Percentiles rank a stretch among this genome's conserved stretches.
These are phyloP conservation scores for Xylaria palmicola DNA, from an alignment of 495 filamentous ascomycete species.

Conservation along the genomic window DNA sequence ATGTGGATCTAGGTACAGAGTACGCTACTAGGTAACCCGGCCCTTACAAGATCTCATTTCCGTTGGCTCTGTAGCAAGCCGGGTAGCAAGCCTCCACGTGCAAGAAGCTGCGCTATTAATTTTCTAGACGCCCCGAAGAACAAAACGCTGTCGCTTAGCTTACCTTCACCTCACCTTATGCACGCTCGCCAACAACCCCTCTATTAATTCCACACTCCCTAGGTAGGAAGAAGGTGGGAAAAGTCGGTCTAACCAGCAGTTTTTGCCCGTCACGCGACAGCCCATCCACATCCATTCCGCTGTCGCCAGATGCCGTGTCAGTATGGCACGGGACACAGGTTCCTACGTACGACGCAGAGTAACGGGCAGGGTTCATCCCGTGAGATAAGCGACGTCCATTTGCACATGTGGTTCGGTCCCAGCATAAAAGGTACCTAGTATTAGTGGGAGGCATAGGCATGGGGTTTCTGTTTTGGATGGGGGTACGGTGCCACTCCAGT, in stretches of 20 bases:
- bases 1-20: not conserved
- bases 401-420: not conserved
- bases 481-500: too few relatives aligned
- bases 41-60: slow-evolving; percentile 5
- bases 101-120: not conserved
- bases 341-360: not conserved
- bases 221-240: too few relatives aligned
- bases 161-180: too few relatives aligned
- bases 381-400: slow-evolving; percentile 9
- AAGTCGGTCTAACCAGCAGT: not conserved
- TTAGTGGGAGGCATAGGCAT: too few relatives aligned
- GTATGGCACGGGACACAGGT: not conserved
- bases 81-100: not conserved
- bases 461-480: too few relatives aligned
- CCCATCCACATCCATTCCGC: not conserved
- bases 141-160: too few relatives aligned
- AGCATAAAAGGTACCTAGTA: too few relatives aligned
- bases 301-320: not conserved
- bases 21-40: slow-evolving; percentile 1
- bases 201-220: too few relatives aligned
- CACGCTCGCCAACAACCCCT: too few relatives aligned
- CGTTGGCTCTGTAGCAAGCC: not conserved
- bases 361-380: slow-evolving; percentile 6
- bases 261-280: not conserved
- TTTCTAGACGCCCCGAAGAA: not conserved